Percentiles rank a stretch among this genome's conserved stretches.
Evolutionary conservation across 192 early-diverging fungal genomes (phyloP).

Genomic region (Glomus cerebriforme): DNA sequence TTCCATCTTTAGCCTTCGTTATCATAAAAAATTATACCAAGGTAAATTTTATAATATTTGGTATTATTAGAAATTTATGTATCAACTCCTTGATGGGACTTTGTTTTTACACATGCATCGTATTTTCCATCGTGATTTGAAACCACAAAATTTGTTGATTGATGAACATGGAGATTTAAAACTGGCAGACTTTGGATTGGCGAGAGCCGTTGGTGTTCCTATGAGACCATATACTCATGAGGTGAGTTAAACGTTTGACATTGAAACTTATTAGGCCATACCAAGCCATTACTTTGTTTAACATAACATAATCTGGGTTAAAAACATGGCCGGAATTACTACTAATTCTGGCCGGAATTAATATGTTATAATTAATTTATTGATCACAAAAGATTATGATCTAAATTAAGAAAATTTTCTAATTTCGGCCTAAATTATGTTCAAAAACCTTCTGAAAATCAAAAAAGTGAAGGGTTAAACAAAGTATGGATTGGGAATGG

Average conservation of each 20-base stretch:
- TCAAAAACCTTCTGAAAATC: no score
- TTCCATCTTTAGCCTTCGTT: background rate
- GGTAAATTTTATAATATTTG: conserved; percentile 34
- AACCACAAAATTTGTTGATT: conserved; percentile 85
- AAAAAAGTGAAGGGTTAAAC: no score
- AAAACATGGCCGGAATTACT: no score
- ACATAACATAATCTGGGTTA: no score
- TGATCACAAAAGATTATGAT: no score
- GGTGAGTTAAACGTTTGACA: conserved; percentile 36
- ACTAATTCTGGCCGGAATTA: no score
- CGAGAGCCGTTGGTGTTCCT: conserved; percentile 86
- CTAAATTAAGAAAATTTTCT: no score
- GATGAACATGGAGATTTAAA: conserved; percentile 84
- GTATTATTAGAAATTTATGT: conserved; percentile 78
- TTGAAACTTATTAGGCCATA: no score
- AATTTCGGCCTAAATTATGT: no score
- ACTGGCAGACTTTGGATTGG: conserved; percentile 87
- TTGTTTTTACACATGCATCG: conserved; percentile 88
- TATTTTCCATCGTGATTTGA: conserved; percentile 72
- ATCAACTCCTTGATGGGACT: conserved; percentile 86
- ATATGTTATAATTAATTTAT: no score
- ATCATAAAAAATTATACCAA: background rate
- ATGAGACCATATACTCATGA: conserved; percentile 95
- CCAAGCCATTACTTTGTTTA: no score
- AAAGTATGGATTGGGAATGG: no score